These are phyloP conservation scores for Stipa capillata DNA, from an alignment of 176 grass and related monocot species.

Conservation along the genomic window DNA sequence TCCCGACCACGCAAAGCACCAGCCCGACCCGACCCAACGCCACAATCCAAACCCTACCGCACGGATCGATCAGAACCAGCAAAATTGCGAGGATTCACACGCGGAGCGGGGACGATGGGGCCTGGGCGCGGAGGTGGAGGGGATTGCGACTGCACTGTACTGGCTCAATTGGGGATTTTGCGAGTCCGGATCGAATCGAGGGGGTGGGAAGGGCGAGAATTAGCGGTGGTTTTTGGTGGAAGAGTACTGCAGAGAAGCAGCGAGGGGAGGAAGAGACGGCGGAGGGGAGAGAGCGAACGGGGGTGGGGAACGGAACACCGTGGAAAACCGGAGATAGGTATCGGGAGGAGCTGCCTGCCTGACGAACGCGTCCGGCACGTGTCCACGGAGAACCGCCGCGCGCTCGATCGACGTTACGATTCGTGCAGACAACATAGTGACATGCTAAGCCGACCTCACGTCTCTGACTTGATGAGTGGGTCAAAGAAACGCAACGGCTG, in stretches of 20 bases:
- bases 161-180: neutral
- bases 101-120: neutral
- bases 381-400: neutral
- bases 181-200: neutral
- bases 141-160: neutral
- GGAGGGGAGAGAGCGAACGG: neutral
- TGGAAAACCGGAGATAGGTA: neutral
- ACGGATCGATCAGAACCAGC: neutral
- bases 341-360: too few species aligned
- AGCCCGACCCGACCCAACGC: neutral
- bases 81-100: neutral
- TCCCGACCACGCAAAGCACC: neutral
- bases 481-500: too few species aligned
- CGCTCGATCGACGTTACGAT: neutral
- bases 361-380: neutral
- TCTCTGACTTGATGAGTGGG: neutral
- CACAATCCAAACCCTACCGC: neutral
- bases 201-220: neutral
- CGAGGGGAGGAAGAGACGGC: neutral
- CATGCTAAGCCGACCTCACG: neutral
- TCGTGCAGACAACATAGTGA: neutral
- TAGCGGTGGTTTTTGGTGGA: neutral
- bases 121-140: neutral
- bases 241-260: neutral
- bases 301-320: neutral